Conservation (phyloP, 805 yeast species). For the Starmera amethionina region DNA sequence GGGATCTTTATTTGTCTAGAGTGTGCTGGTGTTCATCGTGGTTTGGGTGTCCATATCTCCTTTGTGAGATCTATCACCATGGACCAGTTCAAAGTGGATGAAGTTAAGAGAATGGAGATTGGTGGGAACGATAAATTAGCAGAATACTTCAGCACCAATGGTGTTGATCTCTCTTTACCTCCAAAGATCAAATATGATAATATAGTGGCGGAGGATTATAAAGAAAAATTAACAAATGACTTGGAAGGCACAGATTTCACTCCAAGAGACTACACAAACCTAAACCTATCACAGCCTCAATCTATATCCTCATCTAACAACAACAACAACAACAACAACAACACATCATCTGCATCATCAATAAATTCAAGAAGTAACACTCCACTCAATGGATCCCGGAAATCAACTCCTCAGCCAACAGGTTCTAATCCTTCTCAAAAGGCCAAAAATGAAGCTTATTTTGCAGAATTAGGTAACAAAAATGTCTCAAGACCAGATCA, state of each 20-base stretch:
- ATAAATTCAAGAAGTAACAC: conserved; percentile 8
- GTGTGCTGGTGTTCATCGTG: conserved; percentile 95
- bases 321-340: conserved; percentile 19
- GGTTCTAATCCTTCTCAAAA: conserved; percentile 17
- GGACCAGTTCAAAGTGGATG: conserved; percentile 97
- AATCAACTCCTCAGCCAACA: conserved; percentile 23
- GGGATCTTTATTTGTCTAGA: conserved; percentile 96
- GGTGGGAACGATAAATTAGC: conserved; percentile 85
- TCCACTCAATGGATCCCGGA: conserved; percentile 28
- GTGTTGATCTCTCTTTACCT: conserved; percentile 54
- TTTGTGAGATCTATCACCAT: conserved; percentile 94
- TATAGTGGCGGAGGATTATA: conserved; percentile 90
- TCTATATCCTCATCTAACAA: conserved; percentile 8
- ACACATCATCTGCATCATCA: conserved; percentile 1
- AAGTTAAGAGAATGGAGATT: conserved; percentile 78
- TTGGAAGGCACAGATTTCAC: conserved; percentile 62
- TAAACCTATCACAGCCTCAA: conserved; percentile 1
- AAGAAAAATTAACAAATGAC: conserved; percentile 64
- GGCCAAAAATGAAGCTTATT: conserved; percentile 69
- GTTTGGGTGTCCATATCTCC: conserved; percentile 93
- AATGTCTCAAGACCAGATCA: conserved; percentile 68
- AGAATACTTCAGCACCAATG: conserved; percentile 59
- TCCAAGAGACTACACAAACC: conserved; percentile 45
- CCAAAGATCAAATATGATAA: conserved; percentile 76
- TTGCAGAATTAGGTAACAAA: conserved; percentile 65